Percentiles rank a stretch among this genome's conserved stretches.
Conservation (phyloP, 1,284 basidiomycete species). For the Heterobasidion parviporum region DNA sequence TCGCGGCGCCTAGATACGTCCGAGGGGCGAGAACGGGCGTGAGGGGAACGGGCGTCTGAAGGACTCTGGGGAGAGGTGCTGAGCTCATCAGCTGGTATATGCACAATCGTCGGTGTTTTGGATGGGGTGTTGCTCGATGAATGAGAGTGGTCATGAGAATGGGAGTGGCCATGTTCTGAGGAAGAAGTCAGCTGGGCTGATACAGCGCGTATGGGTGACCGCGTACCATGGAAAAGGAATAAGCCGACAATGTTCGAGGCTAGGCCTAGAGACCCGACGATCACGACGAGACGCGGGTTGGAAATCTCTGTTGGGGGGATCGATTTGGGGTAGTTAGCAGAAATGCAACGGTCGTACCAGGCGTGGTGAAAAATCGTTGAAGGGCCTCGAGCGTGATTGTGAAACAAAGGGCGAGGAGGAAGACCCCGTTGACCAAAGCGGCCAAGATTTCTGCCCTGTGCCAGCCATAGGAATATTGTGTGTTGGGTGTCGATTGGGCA, state of each 20-base stretch:
- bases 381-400: conserved; percentile 93
- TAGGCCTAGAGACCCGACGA: conserved; percentile 87
- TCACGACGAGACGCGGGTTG: conserved; percentile 80
- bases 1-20: conserved; percentile 18
- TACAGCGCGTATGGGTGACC: conserved; percentile 1
- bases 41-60: conserved; percentile 6
- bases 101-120: conserved; percentile 18
- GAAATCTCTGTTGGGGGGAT: conserved; percentile 65
- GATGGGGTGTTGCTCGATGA: conserved; percentile 17
- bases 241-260: conserved; percentile 91
- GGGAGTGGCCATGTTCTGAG: conserved; percentile 62
- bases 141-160: conserved; percentile 39
- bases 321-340: neutral
- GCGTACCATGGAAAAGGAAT: conserved; percentile 87
- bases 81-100: conserved; percentile 9
- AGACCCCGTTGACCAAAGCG: conserved; percentile 93
- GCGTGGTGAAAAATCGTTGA: conserved; percentile 80
- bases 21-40: conserved; percentile 2
- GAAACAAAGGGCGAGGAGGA: conserved; percentile 92
- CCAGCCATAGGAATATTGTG: conserved; percentile 90
- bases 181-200: conserved; percentile 2
- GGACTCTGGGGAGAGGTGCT: neutral
- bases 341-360: conserved; percentile 41
- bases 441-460: conserved; percentile 98
- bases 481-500: conserved; percentile 39